Conservation (phyloP, 108 stramenopile species). For the Nannochloropsis oceanica region DNA sequence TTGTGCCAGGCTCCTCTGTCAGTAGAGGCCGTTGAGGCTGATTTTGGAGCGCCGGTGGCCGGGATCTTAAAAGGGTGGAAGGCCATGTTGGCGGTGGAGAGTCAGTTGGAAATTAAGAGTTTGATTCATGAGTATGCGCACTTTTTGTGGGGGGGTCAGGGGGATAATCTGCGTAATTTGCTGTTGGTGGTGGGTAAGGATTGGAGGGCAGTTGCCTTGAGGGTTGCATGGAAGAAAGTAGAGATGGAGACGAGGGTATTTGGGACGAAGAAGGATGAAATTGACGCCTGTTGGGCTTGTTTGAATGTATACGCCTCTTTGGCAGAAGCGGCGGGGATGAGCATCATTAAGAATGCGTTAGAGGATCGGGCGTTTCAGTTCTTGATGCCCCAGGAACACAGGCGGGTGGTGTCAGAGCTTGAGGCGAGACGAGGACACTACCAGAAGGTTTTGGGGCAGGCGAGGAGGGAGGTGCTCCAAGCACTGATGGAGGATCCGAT, state of each 20-base stretch:
- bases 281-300: neutral
- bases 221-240: neutral
- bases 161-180: neutral
- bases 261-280: neutral
- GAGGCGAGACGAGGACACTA: conserved; percentile 35
- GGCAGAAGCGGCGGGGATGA: conserved; percentile 60
- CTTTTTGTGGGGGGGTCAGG: neutral
- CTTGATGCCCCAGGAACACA: neutral
- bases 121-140: neutral
- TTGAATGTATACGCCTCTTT: conserved; percentile 60
- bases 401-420: neutral
- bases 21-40: neutral
- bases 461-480: conserved; percentile 43
- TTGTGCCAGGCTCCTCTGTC: neutral
- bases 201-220: neutral
- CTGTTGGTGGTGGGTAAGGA: neutral
- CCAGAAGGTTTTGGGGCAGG: conserved; percentile 44
- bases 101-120: neutral
- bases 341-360: conserved; percentile 64
- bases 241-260: neutral
- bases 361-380: conserved; percentile 64
- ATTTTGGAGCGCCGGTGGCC: neutral
- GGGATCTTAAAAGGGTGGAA: neutral
- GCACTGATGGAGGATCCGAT: conserved; percentile 45
- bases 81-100: neutral